Conservation (phyloP, 2,329 filamentous ascomycete genomes). For the Aspergillus sp. region DNA sequence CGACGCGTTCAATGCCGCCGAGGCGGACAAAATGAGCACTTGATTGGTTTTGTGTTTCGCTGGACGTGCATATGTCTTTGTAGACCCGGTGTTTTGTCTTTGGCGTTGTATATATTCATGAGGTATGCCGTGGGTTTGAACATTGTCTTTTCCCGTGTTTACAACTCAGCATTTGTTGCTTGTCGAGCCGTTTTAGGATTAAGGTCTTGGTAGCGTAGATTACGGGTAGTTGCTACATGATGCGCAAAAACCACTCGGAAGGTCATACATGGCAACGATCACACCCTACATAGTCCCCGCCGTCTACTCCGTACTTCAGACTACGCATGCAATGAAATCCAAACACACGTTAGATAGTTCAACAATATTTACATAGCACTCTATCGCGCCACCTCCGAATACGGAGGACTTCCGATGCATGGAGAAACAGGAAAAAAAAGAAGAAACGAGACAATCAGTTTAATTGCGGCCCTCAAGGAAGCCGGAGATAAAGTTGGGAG, state of each 20-base stretch:
- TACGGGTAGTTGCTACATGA: no score
- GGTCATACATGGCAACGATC: no score
- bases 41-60: slow-evolving; percentile 14
- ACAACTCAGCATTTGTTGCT: slow-evolving; percentile 8
- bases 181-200: no score
- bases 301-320: no score
- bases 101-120: slow-evolving; percentile 7
- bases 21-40: slow-evolving; percentile 34
- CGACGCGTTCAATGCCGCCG: slow-evolving; percentile 55
- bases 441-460: slow-evolving; percentile 19
- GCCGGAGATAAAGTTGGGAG: slow-evolving; percentile 85
- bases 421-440: slow-evolving; percentile 15
- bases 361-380: slow-evolving; percentile 39
- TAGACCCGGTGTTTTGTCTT: slow-evolving; percentile 13
- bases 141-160: slow-evolving; percentile 1
- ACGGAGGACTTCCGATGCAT: slow-evolving; percentile 19
- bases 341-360: slow-evolving; percentile 24
- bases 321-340: no score
- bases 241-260: no score
- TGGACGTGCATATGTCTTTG: slow-evolving; percentile 3
- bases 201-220: no score
- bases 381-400: slow-evolving; percentile 20
- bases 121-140: slow-evolving; percentile 3
- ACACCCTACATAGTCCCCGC: no score
- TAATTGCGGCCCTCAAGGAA: slow-evolving; percentile 81